Conservation (phyloP, 495 filamentous ascomycete genomes). For the Delitschia confertaspora region DNA sequence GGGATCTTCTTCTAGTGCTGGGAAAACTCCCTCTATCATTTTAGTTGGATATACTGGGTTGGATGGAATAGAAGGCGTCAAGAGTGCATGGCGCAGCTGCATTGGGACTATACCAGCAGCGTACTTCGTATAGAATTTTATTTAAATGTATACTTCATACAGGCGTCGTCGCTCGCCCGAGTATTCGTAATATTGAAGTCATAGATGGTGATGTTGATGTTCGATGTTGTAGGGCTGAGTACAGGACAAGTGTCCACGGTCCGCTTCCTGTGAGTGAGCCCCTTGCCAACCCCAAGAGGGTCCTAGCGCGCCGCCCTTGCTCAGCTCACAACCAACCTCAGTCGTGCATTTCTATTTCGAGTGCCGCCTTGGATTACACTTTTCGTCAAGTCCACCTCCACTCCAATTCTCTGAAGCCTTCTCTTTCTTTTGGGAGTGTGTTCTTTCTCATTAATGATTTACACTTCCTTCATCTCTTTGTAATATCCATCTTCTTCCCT, state of each 20-base stretch:
- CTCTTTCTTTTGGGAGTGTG: background rate
- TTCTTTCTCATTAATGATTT: conserved; percentile 5
- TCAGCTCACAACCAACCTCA: conserved; percentile 3
- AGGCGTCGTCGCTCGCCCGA: too few relatives aligned
- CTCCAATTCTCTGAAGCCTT: background rate
- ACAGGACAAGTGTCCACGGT: too few relatives aligned
- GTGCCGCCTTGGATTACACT: too few relatives aligned
- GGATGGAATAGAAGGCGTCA: conserved; percentile 11
- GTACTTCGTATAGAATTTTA: too few relatives aligned
- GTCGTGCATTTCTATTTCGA: conserved; percentile 18
- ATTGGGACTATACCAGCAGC: too few relatives aligned
- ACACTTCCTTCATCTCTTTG: conserved; percentile 4
- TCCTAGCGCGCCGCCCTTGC: conserved; percentile 5
- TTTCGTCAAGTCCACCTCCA: background rate
- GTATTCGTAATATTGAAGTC: too few relatives aligned
- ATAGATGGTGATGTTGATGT: too few relatives aligned
- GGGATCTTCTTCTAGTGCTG: too few relatives aligned
- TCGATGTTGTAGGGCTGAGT: too few relatives aligned
- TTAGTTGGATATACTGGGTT: conserved; percentile 9
- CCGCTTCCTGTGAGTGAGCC: background rate
- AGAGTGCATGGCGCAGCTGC: conserved; percentile 4
- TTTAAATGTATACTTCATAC: too few relatives aligned
- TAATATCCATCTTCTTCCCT: conserved; percentile 22
- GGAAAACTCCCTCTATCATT: too few relatives aligned
- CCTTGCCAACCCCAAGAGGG: too few relatives aligned